Base-by-base conservation (phyloP, 352 stramenopile species). In the Globisporangium mamillatum region DNA sequence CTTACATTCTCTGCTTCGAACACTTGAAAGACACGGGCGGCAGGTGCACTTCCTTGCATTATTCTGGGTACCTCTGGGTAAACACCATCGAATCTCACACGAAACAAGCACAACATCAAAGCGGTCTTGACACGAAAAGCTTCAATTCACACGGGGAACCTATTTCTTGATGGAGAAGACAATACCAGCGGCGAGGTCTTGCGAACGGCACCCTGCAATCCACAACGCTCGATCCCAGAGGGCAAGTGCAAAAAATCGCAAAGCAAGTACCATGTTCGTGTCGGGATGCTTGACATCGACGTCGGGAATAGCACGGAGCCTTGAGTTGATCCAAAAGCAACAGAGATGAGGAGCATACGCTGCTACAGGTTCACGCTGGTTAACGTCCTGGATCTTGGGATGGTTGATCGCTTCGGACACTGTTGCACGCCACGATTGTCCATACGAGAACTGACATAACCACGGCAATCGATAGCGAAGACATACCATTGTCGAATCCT, bases 71-170 rank as follows among this genome's bases (percentile, higher is more conserved):
- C 10, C 44, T 52, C 44, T 52, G 18, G 44, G 12, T 22, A 22
- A 22, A 52, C 56, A 62, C 56, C 32, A 62, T 50, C 22, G 56
- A 50, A 62, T 10, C 56, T 62, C 56, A 62, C 56, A 62, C 44
- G 44, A 52, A 46, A 62, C 56, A 38, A 62, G 48, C 29, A 62
- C 29, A 62, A 38, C 27, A 62, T 62, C 56, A 62, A 62, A 38
- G 29, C 29, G 44, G 32, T 62, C 56, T 62, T 62, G 32, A 8
- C 12, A 24, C 41, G 36, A 16, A 36, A 50, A 29, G 9, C 50
- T 56, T 22, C 50, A 27, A 56, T 29, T 16, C 29, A 32, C 32
- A 62, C 32, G 32, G 32, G 32, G 50, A 62, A 62, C 56, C 56
- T 62, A 62, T 62, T n/a, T 62, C 44, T 22, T 29, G 32, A 9